A percentile compares a stretch with the other conserved stretches of the same genome.
Conservation (phyloP, 2,329 filamentous ascomycete species). For the Eutypa lata region DNA sequence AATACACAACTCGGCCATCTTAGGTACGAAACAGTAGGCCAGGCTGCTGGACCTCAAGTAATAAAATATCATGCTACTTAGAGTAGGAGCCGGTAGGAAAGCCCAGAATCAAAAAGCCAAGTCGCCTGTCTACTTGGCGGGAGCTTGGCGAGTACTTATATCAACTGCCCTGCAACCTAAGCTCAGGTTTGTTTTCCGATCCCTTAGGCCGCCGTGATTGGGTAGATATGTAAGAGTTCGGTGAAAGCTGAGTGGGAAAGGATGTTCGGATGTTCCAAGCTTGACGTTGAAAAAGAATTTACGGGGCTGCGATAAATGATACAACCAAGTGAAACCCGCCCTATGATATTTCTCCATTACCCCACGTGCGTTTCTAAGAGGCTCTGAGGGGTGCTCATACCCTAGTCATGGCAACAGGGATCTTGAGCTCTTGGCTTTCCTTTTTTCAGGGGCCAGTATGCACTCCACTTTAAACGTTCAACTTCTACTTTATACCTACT, state of each 20-base stretch:
- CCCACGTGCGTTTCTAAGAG: not conserved
- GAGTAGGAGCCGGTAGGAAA: too few relatives aligned
- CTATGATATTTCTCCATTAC: not conserved
- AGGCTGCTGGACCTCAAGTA: too few relatives aligned
- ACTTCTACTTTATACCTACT: too few relatives aligned
- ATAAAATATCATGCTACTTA: too few relatives aligned
- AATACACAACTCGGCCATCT: too few relatives aligned
- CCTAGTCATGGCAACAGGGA: not conserved
- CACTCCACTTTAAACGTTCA: too few relatives aligned
- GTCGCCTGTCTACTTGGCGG: slow-evolving; percentile 4
- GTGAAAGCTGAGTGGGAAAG: not conserved
- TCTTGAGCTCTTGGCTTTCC: not conserved
- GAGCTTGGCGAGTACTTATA: slow-evolving; percentile 8
- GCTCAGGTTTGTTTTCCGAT: not conserved
- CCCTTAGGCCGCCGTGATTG: not conserved
- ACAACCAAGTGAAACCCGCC: not conserved
- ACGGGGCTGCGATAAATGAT: not conserved
- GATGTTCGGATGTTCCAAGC: not conserved
- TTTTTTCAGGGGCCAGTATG: too few relatives aligned
- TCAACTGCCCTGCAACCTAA: not conserved
- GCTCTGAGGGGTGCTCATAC: not conserved
- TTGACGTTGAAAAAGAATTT: not conserved
- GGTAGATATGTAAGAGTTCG: not conserved
- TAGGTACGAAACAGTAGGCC: too few relatives aligned
- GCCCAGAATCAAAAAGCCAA: not conserved